Base-by-base conservation (phyloP, 2,329 filamentous ascomycete genomes). In the Colletotrichum liriopes region DNA sequence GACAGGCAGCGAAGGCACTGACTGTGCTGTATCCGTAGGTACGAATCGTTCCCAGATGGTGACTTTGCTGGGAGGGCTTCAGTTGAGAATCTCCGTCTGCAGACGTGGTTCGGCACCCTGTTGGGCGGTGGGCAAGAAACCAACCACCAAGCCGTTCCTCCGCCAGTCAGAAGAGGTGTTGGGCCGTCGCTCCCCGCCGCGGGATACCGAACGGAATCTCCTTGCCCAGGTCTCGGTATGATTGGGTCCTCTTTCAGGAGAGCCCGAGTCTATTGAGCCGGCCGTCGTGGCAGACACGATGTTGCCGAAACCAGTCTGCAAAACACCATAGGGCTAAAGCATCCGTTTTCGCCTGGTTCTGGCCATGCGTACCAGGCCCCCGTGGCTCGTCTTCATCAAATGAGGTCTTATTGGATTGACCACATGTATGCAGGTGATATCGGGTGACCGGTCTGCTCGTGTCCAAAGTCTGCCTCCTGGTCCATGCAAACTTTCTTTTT, bases 281-380 rank as follows among this genome's bases (percentile, higher is more conserved):
- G 52, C 49, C 49, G 12, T 26, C 18, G 47, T 41, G 37, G 49
- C 16, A 35, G 47, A 29, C 35, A 39, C 43, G 23, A 63, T 59
- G 54, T 55, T 43, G 67, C 67, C 67, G 67, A 35, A 70, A 70
- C 61, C 67, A 65, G 67, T 35, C 55, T 54, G 62, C 54, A 59
- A 49, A 26, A 41, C 67, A 39, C 52, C 35, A 18, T 37, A 58
- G 12, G 35, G n/a, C 66, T 29, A 37, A 58, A 47, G 32, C n/a
- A 39, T 58, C 68, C 68, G 56, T 67, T 71, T 67, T 45, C 68
- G 51, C 64, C 61, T 51, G 43, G 29, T 67, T n/a, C 51, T 43
- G 32, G 7, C 49, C n/a, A 18, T 54, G n/a, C 26, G 26, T 41
- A 12, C 35, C 23, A 41, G 9, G 26, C 16, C 26, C 39, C 37